A percentile compares a stretch with the other conserved stretches of the same genome.
Evolutionary conservation across 208 protist species (phyloP).

Genomic region (Naegleria lovaniensis): DNA sequence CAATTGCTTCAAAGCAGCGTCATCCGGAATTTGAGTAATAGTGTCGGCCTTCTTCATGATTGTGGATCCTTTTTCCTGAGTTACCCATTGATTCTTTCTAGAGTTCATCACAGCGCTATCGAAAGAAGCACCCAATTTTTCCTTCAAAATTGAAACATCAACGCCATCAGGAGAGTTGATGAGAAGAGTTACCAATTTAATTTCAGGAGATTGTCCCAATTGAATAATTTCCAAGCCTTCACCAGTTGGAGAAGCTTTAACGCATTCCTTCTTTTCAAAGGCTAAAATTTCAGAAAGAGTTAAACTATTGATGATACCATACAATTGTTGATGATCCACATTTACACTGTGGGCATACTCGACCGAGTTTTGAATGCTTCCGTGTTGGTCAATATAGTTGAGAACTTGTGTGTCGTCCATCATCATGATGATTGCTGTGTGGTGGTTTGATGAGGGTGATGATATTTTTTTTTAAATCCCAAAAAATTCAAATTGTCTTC

Average conservation of each 20-base stretch:
- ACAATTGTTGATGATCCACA: constrained; percentile 72
- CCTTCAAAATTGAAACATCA: background rate
- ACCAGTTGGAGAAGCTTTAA: constrained; percentile 62
- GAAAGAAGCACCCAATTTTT: background rate
- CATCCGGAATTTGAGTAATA: background rate
- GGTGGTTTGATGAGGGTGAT: too few species aligned
- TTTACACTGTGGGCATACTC: constrained; percentile 30
- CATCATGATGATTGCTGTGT: background rate
- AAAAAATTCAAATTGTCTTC: too few species aligned
- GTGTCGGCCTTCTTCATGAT: constrained; percentile 10
- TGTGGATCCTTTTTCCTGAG: constrained; percentile 19
- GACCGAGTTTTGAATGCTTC: constrained; percentile 29
- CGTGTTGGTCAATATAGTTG: background rate
- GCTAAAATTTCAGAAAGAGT: constrained; percentile 65
- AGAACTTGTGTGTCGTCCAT: background rate
- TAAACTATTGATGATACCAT: constrained; percentile 79
- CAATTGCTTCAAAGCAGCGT: background rate
- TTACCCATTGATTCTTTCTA: constrained; percentile 24
- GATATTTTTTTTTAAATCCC: too few species aligned
- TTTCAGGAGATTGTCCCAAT: constrained; percentile 73
- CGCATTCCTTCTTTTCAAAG: constrained; percentile 50
- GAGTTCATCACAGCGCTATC: background rate
- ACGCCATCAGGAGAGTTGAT: background rate
- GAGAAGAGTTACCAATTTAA: constrained; percentile 57
- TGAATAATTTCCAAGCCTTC: constrained; percentile 67